These are phyloP conservation scores for Suillus tomentosus DNA, from an alignment of 768 basidiomycete genomes.

Conservation along the genomic window DNA sequence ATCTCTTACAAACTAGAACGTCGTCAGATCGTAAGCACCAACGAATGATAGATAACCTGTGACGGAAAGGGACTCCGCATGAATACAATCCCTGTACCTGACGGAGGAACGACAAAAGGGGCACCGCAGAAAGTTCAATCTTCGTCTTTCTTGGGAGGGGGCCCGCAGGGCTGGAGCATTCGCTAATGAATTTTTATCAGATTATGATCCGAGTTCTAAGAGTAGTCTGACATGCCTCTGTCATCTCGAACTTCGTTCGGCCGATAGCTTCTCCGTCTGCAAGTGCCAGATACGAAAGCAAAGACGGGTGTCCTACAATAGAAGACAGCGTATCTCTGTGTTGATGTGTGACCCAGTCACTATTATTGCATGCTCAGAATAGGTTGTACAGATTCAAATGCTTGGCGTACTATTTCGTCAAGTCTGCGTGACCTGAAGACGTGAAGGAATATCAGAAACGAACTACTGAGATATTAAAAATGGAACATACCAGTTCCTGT, in stretches of 20 bases:
- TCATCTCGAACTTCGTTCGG: slow-evolving; percentile 90
- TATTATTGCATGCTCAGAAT: slow-evolving; percentile 43
- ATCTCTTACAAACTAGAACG: not conserved
- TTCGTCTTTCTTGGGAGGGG: slow-evolving; percentile 88
- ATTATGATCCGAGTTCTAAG: slow-evolving; percentile 25
- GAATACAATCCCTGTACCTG: not conserved
- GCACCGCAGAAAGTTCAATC: slow-evolving; percentile 40
- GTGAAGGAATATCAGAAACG: slow-evolving; percentile 17
- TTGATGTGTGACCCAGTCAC: slow-evolving; percentile 98
- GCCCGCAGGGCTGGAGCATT: slow-evolving; percentile 94
- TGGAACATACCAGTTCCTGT: slow-evolving; percentile 82
- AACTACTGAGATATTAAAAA: not conserved
- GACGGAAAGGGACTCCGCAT: not conserved
- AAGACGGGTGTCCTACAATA: slow-evolving; percentile 87
- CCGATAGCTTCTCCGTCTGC: slow-evolving; percentile 95
- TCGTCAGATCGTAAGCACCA: not conserved
- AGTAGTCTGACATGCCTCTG: slow-evolving; percentile 62
- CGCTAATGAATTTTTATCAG: slow-evolving; percentile 46
- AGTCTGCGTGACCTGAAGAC: slow-evolving; percentile 83
- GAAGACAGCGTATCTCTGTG: slow-evolving; percentile 94
- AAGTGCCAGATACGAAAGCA: slow-evolving; percentile 86
- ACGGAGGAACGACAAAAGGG: not conserved
- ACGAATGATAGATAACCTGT: not conserved
- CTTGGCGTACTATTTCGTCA: slow-evolving; percentile 85
- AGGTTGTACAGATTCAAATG: slow-evolving; percentile 8